Conservation (phyloP, 768 basidiomycete genomes). For the Serendipita indica region DNA sequence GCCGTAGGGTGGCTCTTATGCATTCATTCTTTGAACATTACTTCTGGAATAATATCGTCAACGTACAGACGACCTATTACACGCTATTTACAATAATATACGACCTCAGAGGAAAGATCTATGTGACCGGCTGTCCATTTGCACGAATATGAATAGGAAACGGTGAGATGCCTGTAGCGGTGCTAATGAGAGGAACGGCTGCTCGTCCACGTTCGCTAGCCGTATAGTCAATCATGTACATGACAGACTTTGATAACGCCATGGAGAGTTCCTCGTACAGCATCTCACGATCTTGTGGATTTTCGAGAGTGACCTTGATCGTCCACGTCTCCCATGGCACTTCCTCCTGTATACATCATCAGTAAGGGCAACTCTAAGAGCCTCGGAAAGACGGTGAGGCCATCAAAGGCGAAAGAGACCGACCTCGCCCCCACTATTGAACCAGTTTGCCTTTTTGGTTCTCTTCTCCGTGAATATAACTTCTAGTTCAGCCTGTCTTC, state of each 20-base stretch:
- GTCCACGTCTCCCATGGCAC: slow-evolving; percentile 83
- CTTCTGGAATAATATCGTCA: no score
- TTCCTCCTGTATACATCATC: slow-evolving; percentile 38
- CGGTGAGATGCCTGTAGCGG: slow-evolving; percentile 59
- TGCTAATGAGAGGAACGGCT: slow-evolving; percentile 68
- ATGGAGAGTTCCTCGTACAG: slow-evolving; percentile 45
- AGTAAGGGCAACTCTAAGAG: background rate
- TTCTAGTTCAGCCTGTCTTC: slow-evolving; percentile 66
- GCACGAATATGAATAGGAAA: slow-evolving; percentile 34
- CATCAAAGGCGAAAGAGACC: background rate
- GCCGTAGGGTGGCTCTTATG: no score
- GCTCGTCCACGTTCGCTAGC: slow-evolving; percentile 63
- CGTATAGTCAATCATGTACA: slow-evolving; percentile 60
- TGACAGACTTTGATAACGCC: slow-evolving; percentile 49
- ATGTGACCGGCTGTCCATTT: background rate
- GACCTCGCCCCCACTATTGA: slow-evolving; percentile 36
- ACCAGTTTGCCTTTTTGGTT: slow-evolving; percentile 18
- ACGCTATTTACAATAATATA: no score
- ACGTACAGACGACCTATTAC: no score
- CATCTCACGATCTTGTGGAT: slow-evolving; percentile 43
- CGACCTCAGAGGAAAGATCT: no score
- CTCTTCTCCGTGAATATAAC: slow-evolving; percentile 19
- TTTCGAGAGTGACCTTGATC: slow-evolving; percentile 65
- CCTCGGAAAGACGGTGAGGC: background rate
- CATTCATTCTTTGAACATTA: no score